Percentiles rank a stretch among this genome's conserved stretches.
These are phyloP conservation scores for Dicorynia guianensis DNA, from an alignment of 306 rosid genomes.

Conservation along the genomic window DNA sequence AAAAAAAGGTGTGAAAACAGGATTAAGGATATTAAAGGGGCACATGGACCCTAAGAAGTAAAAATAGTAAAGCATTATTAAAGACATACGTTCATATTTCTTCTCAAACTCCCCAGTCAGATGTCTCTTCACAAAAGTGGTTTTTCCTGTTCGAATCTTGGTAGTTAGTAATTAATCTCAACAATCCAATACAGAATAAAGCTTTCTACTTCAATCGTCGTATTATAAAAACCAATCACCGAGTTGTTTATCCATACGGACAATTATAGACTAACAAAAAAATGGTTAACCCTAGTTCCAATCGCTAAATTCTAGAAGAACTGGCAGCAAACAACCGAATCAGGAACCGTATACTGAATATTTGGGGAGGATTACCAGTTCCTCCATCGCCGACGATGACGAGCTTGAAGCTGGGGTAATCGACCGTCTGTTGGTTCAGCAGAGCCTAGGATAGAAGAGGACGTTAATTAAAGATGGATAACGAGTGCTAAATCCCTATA, in stretches of 20 bases:
- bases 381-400: slow-evolving; percentile 86
- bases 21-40: not conserved
- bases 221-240: too few species aligned
- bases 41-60: not conserved
- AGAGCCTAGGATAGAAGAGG: slow-evolving; percentile 51
- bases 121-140: slow-evolving; percentile 82
- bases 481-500: too few species aligned
- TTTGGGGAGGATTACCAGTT: slow-evolving; percentile 49
- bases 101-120: slow-evolving; percentile 83
- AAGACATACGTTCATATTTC: slow-evolving; percentile 73
- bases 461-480: not conserved
- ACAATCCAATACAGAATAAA: too few species aligned
- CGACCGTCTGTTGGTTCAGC: slow-evolving; percentile 59
- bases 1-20: not conserved
- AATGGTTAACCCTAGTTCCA: too few species aligned
- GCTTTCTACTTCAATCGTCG: too few species aligned
- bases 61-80: not conserved
- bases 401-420: slow-evolving; percentile 80
- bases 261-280: too few species aligned
- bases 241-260: too few species aligned
- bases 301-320: too few species aligned
- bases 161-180: not conserved
- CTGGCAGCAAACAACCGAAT: too few species aligned
- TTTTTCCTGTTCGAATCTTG: slow-evolving; percentile 57
- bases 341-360: too few species aligned